phyloP scores from a whole-genome alignment of 805 yeast species.

The Saturnispora dispora region DNA sequence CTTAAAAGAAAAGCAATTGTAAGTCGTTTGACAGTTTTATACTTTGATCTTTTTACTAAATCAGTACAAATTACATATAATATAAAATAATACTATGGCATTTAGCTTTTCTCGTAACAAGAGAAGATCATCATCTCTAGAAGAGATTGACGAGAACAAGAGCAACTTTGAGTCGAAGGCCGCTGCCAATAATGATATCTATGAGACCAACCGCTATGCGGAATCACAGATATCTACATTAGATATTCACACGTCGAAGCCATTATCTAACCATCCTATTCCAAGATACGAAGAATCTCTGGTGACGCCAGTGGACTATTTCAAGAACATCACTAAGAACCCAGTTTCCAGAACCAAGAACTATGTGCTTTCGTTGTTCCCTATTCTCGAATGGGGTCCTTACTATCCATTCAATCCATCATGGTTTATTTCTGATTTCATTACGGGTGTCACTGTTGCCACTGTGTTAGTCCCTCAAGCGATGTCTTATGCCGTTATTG shows the following conservation, averaged over 20 bases:
- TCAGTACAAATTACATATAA: not conserved
- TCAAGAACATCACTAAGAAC: slow-evolving; percentile 21
- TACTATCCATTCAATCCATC: slow-evolving; percentile 55
- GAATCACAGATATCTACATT: not conserved
- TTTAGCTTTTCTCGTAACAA: not conserved
- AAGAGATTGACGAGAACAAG: not conserved
- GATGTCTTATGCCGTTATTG: slow-evolving; percentile 89
- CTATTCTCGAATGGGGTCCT: slow-evolving; percentile 74
- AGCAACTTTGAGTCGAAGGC: not conserved
- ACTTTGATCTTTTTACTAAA: not conserved
- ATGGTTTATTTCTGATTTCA: slow-evolving; percentile 76
- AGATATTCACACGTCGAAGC: not conserved
- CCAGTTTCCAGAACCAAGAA: slow-evolving; percentile 33
- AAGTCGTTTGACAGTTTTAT: not conserved
- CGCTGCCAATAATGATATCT: not conserved
- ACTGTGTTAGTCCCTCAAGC: slow-evolving; percentile 90
- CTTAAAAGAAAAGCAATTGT: not conserved
- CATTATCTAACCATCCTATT: not conserved
- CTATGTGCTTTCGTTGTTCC: slow-evolving; percentile 62
- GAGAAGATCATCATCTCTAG: not conserved
- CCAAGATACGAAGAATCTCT: slow-evolving; percentile 19
- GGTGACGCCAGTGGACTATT: slow-evolving; percentile 22
- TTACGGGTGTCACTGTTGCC: slow-evolving; percentile 92
- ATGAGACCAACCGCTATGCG: not conserved
- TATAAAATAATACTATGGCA: not conserved